Percentiles rank a stretch among this genome's conserved stretches.
phyloP scores from a whole-genome alignment of 176 grass and related monocot genomes.

The bread wheat (Triticum aestivum) region IWGSC_CS_RefSeq_v2.1 NC_057796.1:249931957-249932456 shows the following conservation, averaged over 20 bases:
- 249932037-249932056: background rate
- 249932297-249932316: background rate
- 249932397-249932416: background rate
- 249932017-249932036: background rate
- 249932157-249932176: background rate
- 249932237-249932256: background rate
- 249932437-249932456: no score
- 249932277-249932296: background rate
- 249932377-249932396: background rate
- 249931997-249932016: background rate
- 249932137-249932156: conserved; percentile 9
- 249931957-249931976: background rate
- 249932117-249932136: conserved; percentile 30
- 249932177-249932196: background rate
- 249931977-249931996: background rate
- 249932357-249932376: background rate
- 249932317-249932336: background rate
- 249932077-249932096: conserved; percentile 5
- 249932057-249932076: background rate
- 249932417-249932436: no score
- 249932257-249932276: background rate
- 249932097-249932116: conserved; percentile 6
- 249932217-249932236: background rate
- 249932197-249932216: background rate
- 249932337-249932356: background rate